phyloP scores from a whole-genome alignment of 495 filamentous ascomycete species.

The Lasiosphaeriaceae sp. region DNA sequence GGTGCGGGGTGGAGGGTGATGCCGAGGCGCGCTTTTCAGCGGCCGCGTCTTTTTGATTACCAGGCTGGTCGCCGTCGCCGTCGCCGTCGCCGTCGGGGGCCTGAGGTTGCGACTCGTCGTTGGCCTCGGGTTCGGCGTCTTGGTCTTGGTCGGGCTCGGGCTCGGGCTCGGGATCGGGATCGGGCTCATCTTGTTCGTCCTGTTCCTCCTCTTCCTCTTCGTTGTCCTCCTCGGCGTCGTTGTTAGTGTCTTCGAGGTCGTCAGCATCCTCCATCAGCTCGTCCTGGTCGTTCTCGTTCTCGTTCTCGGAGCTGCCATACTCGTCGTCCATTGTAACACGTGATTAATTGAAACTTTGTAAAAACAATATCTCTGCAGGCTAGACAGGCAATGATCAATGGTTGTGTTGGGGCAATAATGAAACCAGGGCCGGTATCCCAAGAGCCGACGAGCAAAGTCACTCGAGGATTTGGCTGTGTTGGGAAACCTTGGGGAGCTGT shows the following conservation, averaged over 20 bases:
- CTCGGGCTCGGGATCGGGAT: slow-evolving; percentile 42
- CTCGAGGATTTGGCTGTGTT: no score
- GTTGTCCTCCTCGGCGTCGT: background rate
- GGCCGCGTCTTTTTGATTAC: slow-evolving; percentile 1
- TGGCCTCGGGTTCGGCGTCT: slow-evolving; percentile 19
- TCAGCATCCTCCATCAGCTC: slow-evolving; percentile 64
- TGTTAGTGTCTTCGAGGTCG: slow-evolving; percentile 44
- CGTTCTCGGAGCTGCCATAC: slow-evolving; percentile 27
- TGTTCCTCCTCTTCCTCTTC: slow-evolving; percentile 56
- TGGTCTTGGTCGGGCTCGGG: slow-evolving; percentile 19
- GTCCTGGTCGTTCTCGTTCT: slow-evolving; percentile 58
- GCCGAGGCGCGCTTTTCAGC: slow-evolving; percentile 36
- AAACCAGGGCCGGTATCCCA: no score
- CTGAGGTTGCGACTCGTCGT: slow-evolving; percentile 48
- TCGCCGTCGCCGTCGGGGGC: slow-evolving; percentile 37
- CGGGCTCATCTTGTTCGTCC: slow-evolving; percentile 57
- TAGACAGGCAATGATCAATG: no score
- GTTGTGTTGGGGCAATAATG: no score
- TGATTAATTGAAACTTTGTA: background rate
- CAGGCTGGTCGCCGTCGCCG: slow-evolving; percentile 16
- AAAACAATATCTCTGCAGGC: no score
- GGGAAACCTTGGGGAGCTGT: no score
- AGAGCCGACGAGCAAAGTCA: no score
- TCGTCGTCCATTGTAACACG: slow-evolving; percentile 34
- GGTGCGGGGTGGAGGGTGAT: slow-evolving; percentile 38